Conservation (phyloP, 2,329 filamentous ascomycete genomes). For the Periconia sp. region DNA sequence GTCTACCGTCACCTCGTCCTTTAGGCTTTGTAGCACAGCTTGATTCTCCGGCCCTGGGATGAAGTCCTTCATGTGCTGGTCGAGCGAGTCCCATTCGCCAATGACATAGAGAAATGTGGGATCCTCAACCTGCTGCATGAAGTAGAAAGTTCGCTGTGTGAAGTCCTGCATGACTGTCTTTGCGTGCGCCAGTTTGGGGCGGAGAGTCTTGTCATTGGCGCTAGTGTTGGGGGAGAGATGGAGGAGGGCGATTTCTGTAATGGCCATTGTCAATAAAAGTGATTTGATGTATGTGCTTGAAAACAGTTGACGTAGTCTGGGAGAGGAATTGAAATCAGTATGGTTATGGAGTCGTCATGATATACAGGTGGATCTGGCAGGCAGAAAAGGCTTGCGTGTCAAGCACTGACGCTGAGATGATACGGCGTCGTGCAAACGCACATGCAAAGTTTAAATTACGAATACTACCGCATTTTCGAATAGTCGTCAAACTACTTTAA, state of each 20-base stretch:
- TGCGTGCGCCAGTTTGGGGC: slow-evolving; percentile 43
- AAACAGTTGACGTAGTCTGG: too few relatives aligned
- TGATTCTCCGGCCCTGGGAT: slow-evolving; percentile 50
- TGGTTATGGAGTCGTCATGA: too few relatives aligned
- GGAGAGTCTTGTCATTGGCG: slow-evolving; percentile 24
- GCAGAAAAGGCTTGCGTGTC: too few relatives aligned
- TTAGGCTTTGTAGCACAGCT: slow-evolving; percentile 39
- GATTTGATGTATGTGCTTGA: too few relatives aligned
- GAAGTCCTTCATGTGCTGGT: slow-evolving; percentile 50
- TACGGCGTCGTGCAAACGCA: too few relatives aligned
- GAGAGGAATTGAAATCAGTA: too few relatives aligned
- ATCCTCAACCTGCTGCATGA: slow-evolving; percentile 54
- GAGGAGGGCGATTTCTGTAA: slow-evolving; percentile 56
- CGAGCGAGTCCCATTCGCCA: slow-evolving; percentile 53
- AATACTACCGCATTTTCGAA: too few relatives aligned
- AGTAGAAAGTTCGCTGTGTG: slow-evolving; percentile 46
- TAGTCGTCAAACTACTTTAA: too few relatives aligned
- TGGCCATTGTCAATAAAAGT: slow-evolving; percentile 46
- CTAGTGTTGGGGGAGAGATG: slow-evolving; percentile 37
- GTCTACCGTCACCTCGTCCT: slow-evolving; percentile 43
- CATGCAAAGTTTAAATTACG: too few relatives aligned
- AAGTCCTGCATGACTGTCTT: slow-evolving; percentile 46
- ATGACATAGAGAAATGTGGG: slow-evolving; percentile 51
- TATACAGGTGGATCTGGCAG: too few relatives aligned
- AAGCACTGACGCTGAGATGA: too few relatives aligned